A percentile compares a stretch with the other conserved stretches of the same genome.
phyloP scores from a whole-genome alignment of 2,329 filamentous ascomycete species.

The Westerdykella ornata region DNA sequence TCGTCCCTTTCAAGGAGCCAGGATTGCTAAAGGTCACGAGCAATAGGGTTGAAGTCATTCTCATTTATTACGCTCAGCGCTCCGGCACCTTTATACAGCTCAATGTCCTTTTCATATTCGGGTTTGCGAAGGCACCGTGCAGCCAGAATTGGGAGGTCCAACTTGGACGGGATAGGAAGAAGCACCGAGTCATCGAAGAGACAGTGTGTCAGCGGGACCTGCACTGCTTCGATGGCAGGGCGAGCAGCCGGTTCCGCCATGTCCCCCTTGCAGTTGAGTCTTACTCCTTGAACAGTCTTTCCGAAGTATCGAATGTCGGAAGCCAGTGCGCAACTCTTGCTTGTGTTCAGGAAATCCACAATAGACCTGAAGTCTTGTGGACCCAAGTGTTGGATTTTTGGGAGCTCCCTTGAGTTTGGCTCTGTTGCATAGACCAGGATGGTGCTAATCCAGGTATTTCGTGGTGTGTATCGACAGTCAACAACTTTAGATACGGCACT shows the following conservation, averaged over 20 bases:
- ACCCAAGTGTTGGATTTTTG: conserved; percentile 1
- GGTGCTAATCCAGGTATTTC: too few species aligned
- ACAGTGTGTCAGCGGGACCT: neutral
- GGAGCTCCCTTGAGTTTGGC: too few species aligned
- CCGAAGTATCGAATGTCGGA: neutral
- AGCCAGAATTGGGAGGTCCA: neutral
- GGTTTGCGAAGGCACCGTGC: neutral
- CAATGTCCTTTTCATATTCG: too few species aligned
- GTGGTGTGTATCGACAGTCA: too few species aligned
- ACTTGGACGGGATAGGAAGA: conserved; percentile 1
- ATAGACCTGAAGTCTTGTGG: conserved; percentile 7
- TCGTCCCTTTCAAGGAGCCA: too few species aligned
- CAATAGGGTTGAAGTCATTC: neutral
- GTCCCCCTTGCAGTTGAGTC: conserved; percentile 8
- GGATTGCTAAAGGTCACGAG: too few species aligned
- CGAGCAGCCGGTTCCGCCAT: neutral
- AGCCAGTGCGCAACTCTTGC: neutral
- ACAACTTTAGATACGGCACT: too few species aligned
- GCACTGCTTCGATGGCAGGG: conserved; percentile 3
- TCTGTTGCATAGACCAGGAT: too few species aligned
- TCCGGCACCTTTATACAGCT: too few species aligned
- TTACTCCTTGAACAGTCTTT: conserved; percentile 5
- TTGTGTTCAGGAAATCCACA: conserved; percentile 4
- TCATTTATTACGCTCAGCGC: conserved; percentile 1
- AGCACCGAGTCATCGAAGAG: neutral